These are phyloP conservation scores for Musa balbisiana DNA, from an alignment of 202 grass and related monocot species.

Conservation along the genomic window DNA sequence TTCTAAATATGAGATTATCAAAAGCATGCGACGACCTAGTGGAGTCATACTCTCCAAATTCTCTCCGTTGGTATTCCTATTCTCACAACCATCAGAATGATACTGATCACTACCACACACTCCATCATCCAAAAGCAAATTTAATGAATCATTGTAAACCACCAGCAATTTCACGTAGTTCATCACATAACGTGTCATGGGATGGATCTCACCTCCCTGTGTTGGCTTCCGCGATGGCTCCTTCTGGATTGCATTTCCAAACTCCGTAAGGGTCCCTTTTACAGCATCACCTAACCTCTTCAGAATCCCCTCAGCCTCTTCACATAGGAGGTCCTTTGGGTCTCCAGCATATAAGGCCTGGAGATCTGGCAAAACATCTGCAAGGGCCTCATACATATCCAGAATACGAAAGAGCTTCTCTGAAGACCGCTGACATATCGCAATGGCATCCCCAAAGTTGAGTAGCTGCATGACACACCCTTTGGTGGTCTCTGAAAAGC, in stretches of 20 bases:
- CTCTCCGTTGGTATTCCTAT: constrained; percentile 28
- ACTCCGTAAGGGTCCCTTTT: constrained; percentile 64
- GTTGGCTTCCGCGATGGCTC: constrained; percentile 72
- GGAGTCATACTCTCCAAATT: constrained; percentile 58
- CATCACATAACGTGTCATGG: constrained; percentile 92
- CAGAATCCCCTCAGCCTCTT: constrained; percentile 55
- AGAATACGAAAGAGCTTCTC: constrained; percentile 85
- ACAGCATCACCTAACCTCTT: constrained; percentile 77
- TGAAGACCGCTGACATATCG: constrained; percentile 62
- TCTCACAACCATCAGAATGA: constrained; percentile 17
- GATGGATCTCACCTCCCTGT: constrained; percentile 76
- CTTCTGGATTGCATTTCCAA: constrained; percentile 66
- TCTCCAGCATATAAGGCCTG: constrained; percentile 48
- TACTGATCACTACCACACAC: constrained; percentile 19
- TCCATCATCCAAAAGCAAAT: constrained; percentile 46
- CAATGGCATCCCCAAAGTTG: constrained; percentile 80
- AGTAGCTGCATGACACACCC: constrained; percentile 86
- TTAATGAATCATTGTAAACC: constrained; percentile 67
- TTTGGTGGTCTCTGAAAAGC: constrained; percentile 74
- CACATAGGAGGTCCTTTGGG: constrained; percentile 53
- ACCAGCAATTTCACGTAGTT: constrained; percentile 82
- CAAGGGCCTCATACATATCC: constrained; percentile 84
- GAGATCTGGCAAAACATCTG: constrained; percentile 70
- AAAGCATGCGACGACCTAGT: constrained; percentile 52
- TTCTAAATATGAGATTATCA: constrained; percentile 82